A percentile compares a stretch with the other conserved stretches of the same genome.
Evolutionary conservation across 2,329 filamentous ascomycete species (phyloP).

Genomic region (Calonectria pteridis): DNA sequence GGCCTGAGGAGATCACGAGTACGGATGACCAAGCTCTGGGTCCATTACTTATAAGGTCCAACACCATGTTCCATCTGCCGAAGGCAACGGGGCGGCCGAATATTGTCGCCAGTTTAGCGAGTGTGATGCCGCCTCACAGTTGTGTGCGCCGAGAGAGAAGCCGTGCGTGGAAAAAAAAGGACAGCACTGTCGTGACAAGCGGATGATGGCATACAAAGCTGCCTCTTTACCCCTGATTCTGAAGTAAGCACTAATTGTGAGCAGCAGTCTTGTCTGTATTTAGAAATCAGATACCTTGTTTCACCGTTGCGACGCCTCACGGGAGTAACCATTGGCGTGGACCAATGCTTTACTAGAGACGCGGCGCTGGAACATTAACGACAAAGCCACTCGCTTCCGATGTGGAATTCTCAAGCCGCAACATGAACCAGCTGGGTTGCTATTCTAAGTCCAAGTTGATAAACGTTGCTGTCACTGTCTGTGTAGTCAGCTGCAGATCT

Average conservation of each 20-base stretch:
- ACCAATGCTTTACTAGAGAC: background rate
- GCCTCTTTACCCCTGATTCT: background rate
- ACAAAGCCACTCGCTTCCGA: slow-evolving; percentile 25
- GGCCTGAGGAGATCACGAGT: background rate
- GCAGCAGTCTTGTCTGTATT: background rate
- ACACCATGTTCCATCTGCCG: background rate
- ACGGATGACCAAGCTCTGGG: background rate
- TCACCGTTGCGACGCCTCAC: background rate
- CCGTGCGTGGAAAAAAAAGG: background rate
- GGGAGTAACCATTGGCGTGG: background rate
- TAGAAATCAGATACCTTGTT: background rate
- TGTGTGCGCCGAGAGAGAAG: slow-evolving; percentile 12
- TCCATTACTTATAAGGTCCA: slow-evolving; percentile 21
- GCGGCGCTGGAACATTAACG: slow-evolving; percentile 26
- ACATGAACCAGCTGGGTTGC: background rate
- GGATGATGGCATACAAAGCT: background rate
- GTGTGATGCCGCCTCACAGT: background rate
- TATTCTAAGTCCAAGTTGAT: background rate
- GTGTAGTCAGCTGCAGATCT: background rate
- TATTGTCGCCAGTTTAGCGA: background rate
- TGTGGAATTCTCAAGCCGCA: background rate
- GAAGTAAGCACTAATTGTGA: background rate
- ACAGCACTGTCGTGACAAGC: background rate
- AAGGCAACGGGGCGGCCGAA: background rate
- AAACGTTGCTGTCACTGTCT: background rate